Conservation (phyloP, 306 rosid species). For the Trifolium fragiferum region DNA sequence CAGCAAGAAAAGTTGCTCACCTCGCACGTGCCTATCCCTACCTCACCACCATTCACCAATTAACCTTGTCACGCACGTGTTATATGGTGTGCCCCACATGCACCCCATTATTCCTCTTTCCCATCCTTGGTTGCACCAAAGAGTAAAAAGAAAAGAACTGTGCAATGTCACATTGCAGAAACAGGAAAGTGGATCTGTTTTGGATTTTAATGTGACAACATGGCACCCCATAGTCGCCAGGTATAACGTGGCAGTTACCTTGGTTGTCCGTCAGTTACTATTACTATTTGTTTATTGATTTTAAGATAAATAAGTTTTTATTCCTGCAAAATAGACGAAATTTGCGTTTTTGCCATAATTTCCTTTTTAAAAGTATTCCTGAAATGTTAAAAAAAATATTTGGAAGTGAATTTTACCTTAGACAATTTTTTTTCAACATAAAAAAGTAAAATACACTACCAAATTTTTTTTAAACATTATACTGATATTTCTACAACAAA, state of each 20-base stretch:
- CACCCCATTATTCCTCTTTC: not conserved
- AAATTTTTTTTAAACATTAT: no score
- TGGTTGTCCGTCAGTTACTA: not conserved
- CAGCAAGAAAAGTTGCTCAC: slow-evolving; percentile 50
- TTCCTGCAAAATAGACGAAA: no score
- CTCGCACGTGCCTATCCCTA: slow-evolving; percentile 57
- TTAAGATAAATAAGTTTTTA: no score
- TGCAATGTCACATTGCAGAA: slow-evolving; percentile 6
- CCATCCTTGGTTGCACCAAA: not conserved
- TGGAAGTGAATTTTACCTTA: no score
- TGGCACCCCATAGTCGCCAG: slow-evolving; percentile 50
- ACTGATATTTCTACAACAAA: no score
- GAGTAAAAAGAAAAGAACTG: not conserved
- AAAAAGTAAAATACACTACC: no score
- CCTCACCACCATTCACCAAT: no score
- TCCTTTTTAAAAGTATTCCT: no score
- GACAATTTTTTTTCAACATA: no score
- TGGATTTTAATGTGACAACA: slow-evolving; percentile 55
- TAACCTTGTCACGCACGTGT: slow-evolving; percentile 54
- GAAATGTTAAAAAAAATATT: no score
- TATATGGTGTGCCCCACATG: slow-evolving; percentile 31
- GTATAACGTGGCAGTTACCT: slow-evolving; percentile 49
- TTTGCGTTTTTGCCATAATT: no score
- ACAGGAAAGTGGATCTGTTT: slow-evolving; percentile 16
- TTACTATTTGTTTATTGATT: no score